phyloP scores from a whole-genome alignment of 176 grass and related monocot species.

The Phragmites australis region DNA sequence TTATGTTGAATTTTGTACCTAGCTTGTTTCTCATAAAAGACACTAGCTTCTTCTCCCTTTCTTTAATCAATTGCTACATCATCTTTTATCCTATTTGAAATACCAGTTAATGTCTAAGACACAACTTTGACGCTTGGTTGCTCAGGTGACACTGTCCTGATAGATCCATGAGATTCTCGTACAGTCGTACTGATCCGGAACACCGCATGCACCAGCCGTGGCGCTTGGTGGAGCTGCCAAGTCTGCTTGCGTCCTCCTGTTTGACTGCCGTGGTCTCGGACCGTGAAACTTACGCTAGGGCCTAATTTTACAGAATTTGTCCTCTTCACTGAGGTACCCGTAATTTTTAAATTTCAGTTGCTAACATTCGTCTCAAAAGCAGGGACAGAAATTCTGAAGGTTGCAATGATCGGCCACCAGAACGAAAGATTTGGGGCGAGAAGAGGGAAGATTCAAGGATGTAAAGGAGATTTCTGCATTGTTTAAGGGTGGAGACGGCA shows the following conservation, averaged over 20 bases:
- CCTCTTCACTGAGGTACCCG: neutral
- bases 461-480: neutral
- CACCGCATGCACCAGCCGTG: neutral
- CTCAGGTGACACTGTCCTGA: neutral
- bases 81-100: no score
- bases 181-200: neutral
- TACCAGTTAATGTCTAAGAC: no score
- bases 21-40: no score
- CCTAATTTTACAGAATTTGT: neutral
- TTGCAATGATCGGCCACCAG: slow-evolving; percentile 19
- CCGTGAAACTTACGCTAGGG: neutral
- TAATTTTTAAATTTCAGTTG: neutral
- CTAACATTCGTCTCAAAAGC: neutral
- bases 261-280: neutral
- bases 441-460: neutral
- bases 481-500: neutral
- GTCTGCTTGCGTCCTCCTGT: neutral
- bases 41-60: no score
- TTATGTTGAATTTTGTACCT: no score
- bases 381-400: slow-evolving; percentile 1
- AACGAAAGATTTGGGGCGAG: neutral
- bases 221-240: neutral
- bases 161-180: neutral
- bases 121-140: neutral
- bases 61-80: no score